Conservation (phyloP, 1,284 basidiomycete species). For the Rhodotorula sp. region DNA sequence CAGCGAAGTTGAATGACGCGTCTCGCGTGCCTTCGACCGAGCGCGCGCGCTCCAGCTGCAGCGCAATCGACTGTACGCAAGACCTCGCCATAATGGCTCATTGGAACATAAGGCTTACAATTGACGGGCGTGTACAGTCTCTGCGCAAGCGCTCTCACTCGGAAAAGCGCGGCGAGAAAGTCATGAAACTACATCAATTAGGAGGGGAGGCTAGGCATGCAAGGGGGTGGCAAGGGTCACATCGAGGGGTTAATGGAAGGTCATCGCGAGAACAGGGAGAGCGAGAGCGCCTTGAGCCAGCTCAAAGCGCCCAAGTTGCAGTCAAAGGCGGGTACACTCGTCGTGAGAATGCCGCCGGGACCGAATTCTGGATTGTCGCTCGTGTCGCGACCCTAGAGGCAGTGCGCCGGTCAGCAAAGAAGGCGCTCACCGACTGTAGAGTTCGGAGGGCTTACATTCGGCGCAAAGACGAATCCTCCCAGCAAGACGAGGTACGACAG, state of each 20-base stretch:
- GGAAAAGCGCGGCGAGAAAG: too few species aligned
- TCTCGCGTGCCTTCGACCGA: too few species aligned
- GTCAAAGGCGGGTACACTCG: not conserved
- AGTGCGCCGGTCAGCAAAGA: not conserved
- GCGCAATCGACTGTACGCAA: too few species aligned
- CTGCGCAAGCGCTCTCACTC: too few species aligned
- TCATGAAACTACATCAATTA: too few species aligned
- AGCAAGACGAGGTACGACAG: slow-evolving; percentile 81
- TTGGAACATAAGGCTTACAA: too few species aligned
- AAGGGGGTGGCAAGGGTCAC: not conserved
- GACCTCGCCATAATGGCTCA: too few species aligned
- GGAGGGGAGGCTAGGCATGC: too few species aligned
- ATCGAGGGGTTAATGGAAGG: not conserved
- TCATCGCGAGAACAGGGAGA: slow-evolving; percentile 20
- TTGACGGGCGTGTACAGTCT: too few species aligned
- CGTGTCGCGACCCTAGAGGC: slow-evolving; percentile 29
- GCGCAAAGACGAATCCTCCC: slow-evolving; percentile 61
- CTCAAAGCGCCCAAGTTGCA: not conserved
- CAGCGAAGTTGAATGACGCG: too few species aligned
- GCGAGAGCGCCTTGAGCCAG: slow-evolving; percentile 7
- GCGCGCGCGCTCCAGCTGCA: too few species aligned
- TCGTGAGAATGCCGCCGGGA: not conserved
- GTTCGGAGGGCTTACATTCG: not conserved
- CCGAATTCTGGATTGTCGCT: slow-evolving; percentile 24
- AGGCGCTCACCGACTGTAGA: too few species aligned